Percentiles rank a stretch among this genome's conserved stretches.
Evolutionary conservation across 257 asterid genomes (phyloP).

Genomic region (Jaltomata sinuosa): DNA sequence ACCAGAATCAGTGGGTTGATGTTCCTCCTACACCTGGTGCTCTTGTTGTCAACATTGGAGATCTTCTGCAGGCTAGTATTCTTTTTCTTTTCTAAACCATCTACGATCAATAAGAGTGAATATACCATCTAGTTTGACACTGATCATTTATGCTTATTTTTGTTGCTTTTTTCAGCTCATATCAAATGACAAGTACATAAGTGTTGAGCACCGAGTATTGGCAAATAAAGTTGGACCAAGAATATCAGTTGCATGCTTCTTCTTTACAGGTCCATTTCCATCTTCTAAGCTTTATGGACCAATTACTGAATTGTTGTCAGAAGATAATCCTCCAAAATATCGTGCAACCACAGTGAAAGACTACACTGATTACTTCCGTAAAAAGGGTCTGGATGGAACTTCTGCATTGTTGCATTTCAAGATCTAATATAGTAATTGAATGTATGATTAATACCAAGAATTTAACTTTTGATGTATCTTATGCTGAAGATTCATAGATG

Average conservation of each 20-base stretch:
- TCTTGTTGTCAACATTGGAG: slow-evolving; percentile 54
- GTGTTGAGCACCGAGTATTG: slow-evolving; percentile 44
- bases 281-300: slow-evolving; percentile 35
- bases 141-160: too few species aligned
- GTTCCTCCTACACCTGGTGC: slow-evolving; percentile 42
- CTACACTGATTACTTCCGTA: not conserved
- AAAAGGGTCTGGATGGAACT: slow-evolving; percentile 10
- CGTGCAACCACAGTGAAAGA: not conserved
- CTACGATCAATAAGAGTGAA: not conserved
- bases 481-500: not conserved
- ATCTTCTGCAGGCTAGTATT: slow-evolving; percentile 47
- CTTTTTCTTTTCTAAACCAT: not conserved
- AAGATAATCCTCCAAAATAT: slow-evolving; percentile 9
- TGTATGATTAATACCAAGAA: not conserved
- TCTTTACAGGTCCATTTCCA: slow-evolving; percentile 22
- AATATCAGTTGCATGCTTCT: slow-evolving; percentile 55
- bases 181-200: slow-evolving; percentile 50
- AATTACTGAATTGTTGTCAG: slow-evolving; percentile 37
- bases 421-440: slow-evolving; percentile 10
- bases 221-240: slow-evolving; percentile 43
- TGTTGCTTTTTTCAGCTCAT: slow-evolving; percentile 39
- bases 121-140: too few species aligned
- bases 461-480: not conserved
- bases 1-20: slow-evolving; percentile 43
- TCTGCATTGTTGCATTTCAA: slow-evolving; percentile 39